phyloP scores from a whole-genome alignment of 768 basidiomycete genomes.

The Hemileccinum rubropunctum region DNA sequence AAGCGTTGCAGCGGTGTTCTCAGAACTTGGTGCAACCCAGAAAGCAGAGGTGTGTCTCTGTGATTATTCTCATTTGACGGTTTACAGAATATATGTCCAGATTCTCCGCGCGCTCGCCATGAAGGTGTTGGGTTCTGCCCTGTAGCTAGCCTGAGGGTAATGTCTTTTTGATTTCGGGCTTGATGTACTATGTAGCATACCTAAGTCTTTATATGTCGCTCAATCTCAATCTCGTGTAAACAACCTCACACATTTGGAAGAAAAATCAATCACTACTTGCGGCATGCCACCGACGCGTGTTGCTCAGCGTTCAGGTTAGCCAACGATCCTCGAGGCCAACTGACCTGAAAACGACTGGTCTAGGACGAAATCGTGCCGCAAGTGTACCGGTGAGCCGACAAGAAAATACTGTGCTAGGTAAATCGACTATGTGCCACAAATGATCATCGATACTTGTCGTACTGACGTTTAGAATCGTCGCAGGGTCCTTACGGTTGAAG shows the following conservation, averaged over 20 bases:
- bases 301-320: constrained; percentile 18
- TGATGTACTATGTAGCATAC: constrained; percentile 3
- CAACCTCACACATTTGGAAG: constrained; percentile 4
- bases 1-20: constrained; percentile 87
- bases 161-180: neutral
- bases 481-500: constrained; percentile 15
- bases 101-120: constrained; percentile 77
- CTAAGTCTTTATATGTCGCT: neutral
- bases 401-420: constrained; percentile 14
- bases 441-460: neutral
- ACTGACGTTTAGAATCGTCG: constrained; percentile 9
- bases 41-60: constrained; percentile 74
- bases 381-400: constrained; percentile 18
- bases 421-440: neutral
- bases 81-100: constrained; percentile 35
- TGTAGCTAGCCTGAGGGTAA: constrained; percentile 17
- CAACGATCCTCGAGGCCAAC: neutral
- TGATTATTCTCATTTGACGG: neutral
- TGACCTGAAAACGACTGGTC: constrained; percentile 4
- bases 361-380: constrained; percentile 17
- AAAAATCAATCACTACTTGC: neutral
- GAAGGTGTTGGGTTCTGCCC: constrained; percentile 75
- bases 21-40: constrained; percentile 68
- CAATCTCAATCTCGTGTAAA: neutral
- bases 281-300: constrained; percentile 10